Evolutionary conservation across 495 filamentous ascomycete species (phyloP).

Genomic region (Aspergillus indologenus): DNA sequence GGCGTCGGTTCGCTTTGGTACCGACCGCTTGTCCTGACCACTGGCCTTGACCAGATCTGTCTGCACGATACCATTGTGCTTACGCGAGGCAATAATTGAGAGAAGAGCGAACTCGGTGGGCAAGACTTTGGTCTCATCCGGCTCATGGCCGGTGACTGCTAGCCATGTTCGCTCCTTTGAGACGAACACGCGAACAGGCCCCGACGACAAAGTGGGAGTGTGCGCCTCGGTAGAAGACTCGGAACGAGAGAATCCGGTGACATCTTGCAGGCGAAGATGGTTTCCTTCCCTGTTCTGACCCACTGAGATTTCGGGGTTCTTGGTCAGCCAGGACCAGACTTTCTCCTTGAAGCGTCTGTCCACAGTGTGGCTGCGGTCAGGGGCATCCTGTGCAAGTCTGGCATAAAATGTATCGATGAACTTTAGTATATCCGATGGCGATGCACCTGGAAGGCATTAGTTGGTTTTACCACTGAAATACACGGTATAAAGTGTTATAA

Average conservation of each 20-base stretch:
- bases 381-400: conserved; percentile 21
- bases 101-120: conserved; percentile 69
- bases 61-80: conserved; percentile 71
- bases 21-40: conserved; percentile 85
- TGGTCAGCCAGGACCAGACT: conserved; percentile 56
- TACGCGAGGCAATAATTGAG: conserved; percentile 72
- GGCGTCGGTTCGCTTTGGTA: conserved; percentile 74
- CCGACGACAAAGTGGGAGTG: not conserved
- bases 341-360: conserved; percentile 51
- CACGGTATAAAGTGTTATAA: too few species aligned
- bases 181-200: conserved; percentile 50
- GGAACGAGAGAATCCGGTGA: conserved; percentile 26
- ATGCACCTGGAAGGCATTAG: conserved; percentile 36
- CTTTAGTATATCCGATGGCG: conserved; percentile 36
- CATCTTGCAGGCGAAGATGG: conserved; percentile 45
- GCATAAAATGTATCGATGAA: conserved; percentile 41
- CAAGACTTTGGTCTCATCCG: conserved; percentile 66
- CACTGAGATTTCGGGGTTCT: conserved; percentile 52
- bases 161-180: conserved; percentile 69
- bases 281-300: conserved; percentile 41
- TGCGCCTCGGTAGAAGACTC: conserved; percentile 8
- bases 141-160: conserved; percentile 74
- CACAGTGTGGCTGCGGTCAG: conserved; percentile 28
- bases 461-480: too few species aligned
- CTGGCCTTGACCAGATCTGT: conserved; percentile 70